phyloP scores from a whole-genome alignment of 1,139 yeast species.

The Geotrichum restrictum region DNA sequence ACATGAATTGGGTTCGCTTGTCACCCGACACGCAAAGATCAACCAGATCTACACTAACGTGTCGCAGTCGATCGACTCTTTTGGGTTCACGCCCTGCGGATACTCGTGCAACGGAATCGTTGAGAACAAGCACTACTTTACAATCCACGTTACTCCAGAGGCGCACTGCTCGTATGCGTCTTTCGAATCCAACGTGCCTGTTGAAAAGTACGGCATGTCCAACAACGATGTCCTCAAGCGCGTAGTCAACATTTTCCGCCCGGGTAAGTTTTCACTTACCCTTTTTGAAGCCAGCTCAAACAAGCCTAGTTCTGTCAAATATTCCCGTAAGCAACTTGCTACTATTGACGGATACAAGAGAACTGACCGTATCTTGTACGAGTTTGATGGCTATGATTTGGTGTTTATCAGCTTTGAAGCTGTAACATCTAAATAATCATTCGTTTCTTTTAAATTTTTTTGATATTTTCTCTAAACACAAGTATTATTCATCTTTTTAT shows the following conservation, averaged over 20 bases:
- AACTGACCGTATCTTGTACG: slow-evolving; percentile 67
- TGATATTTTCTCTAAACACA: background rate
- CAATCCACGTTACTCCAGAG: slow-evolving; percentile 93
- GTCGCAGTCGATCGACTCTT: slow-evolving; percentile 59
- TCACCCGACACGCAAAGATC: slow-evolving; percentile 59
- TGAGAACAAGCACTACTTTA: slow-evolving; percentile 63
- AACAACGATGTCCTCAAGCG: slow-evolving; percentile 50
- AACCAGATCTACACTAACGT: slow-evolving; percentile 52
- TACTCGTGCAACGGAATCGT: slow-evolving; percentile 82
- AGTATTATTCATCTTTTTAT: background rate
- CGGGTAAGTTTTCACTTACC: slow-evolving; percentile 73
- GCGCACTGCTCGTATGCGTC: slow-evolving; percentile 93
- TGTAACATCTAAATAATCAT: slow-evolving; percentile 13
- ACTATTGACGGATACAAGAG: slow-evolving; percentile 52
- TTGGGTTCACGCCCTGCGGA: slow-evolving; percentile 95
- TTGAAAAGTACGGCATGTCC: slow-evolving; percentile 43
- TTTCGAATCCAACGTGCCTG: slow-evolving; percentile 80
- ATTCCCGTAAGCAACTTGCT: background rate
- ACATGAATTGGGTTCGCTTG: slow-evolving; percentile 65
- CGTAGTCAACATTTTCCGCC: slow-evolving; percentile 64
- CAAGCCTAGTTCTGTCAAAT: slow-evolving; percentile 4
- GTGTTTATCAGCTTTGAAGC: slow-evolving; percentile 39
- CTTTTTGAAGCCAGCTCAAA: slow-evolving; percentile 45
- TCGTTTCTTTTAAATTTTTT: background rate
- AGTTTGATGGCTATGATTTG: slow-evolving; percentile 55